A percentile compares a stretch with the other conserved stretches of the same genome.
Evolutionary conservation across 495 filamentous ascomycete genomes (phyloP).

Genomic region (Hypomontagnella submonticulosa): DNA sequence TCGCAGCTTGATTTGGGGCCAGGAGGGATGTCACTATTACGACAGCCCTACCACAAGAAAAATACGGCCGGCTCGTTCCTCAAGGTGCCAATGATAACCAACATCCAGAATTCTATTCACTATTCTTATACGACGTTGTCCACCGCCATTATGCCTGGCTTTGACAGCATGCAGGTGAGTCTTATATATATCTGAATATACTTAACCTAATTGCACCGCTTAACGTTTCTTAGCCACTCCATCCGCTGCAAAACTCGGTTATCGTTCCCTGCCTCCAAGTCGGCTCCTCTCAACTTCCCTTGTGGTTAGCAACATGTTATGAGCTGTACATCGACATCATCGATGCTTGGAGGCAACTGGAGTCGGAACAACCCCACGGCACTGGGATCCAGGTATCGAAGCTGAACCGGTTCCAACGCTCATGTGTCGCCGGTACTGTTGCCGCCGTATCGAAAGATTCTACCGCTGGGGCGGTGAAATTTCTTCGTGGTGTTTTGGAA

Average conservation of each 20-base stretch:
- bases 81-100: slow-evolving; percentile 19
- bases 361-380: slow-evolving; percentile 49
- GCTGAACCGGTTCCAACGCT: slow-evolving; percentile 76
- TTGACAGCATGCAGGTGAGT: slow-evolving; percentile 40
- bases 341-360: slow-evolving; percentile 42
- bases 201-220: slow-evolving; percentile 35
- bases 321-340: slow-evolving; percentile 63
- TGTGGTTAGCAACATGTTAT: slow-evolving; percentile 60
- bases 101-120: slow-evolving; percentile 35
- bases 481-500: slow-evolving; percentile 51
- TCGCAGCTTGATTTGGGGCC: slow-evolving; percentile 17
- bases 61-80: slow-evolving; percentile 8
- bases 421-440: slow-evolving; percentile 66
- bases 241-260: slow-evolving; percentile 72
- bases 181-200: slow-evolving; percentile 2
- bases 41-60: background rate
- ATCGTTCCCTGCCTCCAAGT: slow-evolving; percentile 56
- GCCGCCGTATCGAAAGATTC: slow-evolving; percentile 72
- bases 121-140: slow-evolving; percentile 24
- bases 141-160: slow-evolving; percentile 11
- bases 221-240: slow-evolving; percentile 61
- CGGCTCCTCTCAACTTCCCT: slow-evolving; percentile 44
- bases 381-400: slow-evolving; percentile 65
- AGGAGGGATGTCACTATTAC: background rate
- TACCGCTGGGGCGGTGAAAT: slow-evolving; percentile 60